These are phyloP conservation scores for Paecilomyces sp. DNA, from an alignment of 2,329 filamentous ascomycete species.

Conservation along the genomic window DNA sequence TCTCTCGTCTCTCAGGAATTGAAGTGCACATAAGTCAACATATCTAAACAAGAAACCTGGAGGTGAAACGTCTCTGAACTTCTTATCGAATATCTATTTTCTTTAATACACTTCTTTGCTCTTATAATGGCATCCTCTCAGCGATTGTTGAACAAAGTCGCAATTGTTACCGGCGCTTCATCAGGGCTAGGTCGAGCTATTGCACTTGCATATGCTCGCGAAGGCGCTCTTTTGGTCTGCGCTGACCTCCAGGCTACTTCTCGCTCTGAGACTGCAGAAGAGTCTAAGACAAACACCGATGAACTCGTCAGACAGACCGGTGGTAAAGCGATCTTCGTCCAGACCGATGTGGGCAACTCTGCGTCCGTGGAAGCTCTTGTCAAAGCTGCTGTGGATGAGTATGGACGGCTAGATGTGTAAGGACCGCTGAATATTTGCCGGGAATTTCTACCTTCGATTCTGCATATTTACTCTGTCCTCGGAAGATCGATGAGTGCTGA, in stretches of 20 bases:
- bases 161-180: slow-evolving; percentile 14
- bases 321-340: background rate
- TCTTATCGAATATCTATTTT: background rate
- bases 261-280: background rate
- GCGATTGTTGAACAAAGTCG: slow-evolving; percentile 6
- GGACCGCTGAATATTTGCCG: background rate
- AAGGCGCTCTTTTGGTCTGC: slow-evolving; percentile 16
- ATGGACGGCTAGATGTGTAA: background rate
- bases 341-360: background rate
- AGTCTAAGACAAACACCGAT: slow-evolving; percentile 4
- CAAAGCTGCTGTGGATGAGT: background rate
- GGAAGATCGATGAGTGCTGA: background rate
- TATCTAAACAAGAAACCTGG: background rate
- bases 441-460: background rate
- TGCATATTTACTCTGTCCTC: background rate
- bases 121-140: background rate
- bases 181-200: slow-evolving; percentile 13
- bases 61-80: background rate
- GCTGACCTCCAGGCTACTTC: slow-evolving; percentile 8
- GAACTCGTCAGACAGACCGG: background rate
- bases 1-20: background rate
- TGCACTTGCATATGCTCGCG: slow-evolving; percentile 10
- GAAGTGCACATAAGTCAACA: background rate
- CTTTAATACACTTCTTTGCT: background rate
- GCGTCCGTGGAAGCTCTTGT: background rate